Conservation (phyloP, 2,329 filamentous ascomycete species). For the Sporothrix schenckii region DNA sequence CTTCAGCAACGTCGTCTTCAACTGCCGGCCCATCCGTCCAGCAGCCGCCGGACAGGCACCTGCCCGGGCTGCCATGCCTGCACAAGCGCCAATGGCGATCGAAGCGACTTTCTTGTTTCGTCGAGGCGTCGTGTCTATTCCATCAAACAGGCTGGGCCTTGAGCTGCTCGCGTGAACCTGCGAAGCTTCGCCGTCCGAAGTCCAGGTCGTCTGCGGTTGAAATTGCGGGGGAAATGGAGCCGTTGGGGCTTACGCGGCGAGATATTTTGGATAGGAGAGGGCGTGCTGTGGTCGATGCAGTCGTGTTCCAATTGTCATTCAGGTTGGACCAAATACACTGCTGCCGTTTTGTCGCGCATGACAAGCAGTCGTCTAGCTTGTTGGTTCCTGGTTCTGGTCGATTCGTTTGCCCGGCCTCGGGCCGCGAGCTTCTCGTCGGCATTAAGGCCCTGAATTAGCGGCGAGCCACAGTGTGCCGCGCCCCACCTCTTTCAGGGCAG, state of each 20-base stretch:
- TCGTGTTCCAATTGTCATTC: no score
- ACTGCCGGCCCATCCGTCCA: conserved; percentile 7
- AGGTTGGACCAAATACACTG: not conserved
- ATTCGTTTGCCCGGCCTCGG: conserved; percentile 20
- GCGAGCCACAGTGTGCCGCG: not conserved
- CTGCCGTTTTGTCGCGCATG: not conserved
- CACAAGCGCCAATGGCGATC: not conserved
- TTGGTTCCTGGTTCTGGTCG: not conserved
- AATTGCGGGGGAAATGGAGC: conserved; percentile 1
- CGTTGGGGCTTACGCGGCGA: not conserved
- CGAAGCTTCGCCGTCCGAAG: not conserved
- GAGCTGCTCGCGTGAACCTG: not conserved
- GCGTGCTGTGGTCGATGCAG: not conserved
- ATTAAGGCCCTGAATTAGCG: conserved; percentile 19
- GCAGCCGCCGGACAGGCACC: not conserved
- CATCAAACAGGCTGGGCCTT: not conserved
- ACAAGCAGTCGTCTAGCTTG: not conserved
- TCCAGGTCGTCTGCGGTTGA: not conserved
- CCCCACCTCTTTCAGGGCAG: conserved; percentile 9
- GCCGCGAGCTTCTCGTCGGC: conserved; percentile 22
- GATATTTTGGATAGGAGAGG: not conserved
- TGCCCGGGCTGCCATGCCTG: conserved; percentile 10
- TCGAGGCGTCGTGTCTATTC: not conserved
- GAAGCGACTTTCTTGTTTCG: not conserved
- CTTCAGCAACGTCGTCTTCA: conserved; percentile 1